Evolutionary conservation across 768 basidiomycete species (phyloP).

Genomic region (Boletus subcaerulescens): DNA sequence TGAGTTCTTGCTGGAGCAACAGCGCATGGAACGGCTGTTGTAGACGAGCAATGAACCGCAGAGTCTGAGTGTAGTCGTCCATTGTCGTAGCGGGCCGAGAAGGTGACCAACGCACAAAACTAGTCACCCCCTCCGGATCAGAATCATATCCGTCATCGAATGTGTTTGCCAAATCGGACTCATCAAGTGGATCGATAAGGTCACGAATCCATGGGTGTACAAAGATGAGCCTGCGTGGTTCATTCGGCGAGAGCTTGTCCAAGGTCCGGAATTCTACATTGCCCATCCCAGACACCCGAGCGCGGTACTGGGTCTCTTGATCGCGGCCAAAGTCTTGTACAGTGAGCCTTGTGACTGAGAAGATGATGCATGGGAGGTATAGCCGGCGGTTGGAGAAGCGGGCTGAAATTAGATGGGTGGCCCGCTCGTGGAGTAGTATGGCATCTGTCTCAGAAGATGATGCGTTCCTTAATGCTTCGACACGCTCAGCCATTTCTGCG

Average conservation of each 20-base stretch:
- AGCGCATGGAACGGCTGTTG: too few relatives aligned
- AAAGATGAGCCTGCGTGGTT: not conserved
- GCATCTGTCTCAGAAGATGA: not conserved
- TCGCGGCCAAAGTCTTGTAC: not conserved
- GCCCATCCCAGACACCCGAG: conserved; percentile 3
- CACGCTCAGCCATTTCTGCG: not conserved
- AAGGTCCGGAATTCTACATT: not conserved
- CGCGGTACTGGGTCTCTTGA: not conserved
- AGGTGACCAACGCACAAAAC: too few relatives aligned
- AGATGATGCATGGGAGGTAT: not conserved
- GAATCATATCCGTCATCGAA: not conserved
- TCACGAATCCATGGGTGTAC: conserved; percentile 13
- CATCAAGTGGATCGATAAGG: not conserved
- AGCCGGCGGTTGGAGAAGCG: conserved; percentile 1
- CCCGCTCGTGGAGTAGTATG: not conserved
- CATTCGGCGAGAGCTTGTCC: not conserved
- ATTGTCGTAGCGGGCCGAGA: too few relatives aligned
- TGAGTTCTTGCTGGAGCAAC: too few relatives aligned
- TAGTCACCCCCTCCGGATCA: not conserved
- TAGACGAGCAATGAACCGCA: too few relatives aligned
- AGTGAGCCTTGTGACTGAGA: not conserved
- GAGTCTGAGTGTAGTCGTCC: too few relatives aligned
- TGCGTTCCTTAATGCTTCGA: not conserved
- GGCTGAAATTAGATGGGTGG: not conserved
- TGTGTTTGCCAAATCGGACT: not conserved